phyloP scores from a whole-genome alignment of 768 basidiomycete species.

The Udeniomyces megalosporus region DNA sequence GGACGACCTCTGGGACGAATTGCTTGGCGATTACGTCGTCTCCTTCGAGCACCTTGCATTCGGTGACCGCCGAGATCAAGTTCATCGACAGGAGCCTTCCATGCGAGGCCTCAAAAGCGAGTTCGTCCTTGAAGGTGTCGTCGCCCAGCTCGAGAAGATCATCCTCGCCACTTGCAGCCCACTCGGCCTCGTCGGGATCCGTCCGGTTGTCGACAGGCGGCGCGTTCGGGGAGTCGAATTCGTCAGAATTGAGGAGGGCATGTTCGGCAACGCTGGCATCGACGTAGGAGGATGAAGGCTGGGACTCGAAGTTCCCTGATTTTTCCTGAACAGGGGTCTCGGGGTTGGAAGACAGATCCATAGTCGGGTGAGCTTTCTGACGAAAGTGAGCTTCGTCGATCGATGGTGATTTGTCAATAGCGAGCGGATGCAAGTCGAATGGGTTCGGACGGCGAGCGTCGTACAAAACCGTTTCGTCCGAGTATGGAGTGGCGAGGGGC shows the following conservation, averaged over 20 bases:
- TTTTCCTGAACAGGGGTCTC: too few species aligned
- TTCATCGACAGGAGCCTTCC: slow-evolving; percentile 86
- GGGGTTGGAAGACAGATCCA: too few species aligned
- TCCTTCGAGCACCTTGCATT: slow-evolving; percentile 24
- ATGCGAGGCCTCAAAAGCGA: slow-evolving; percentile 13
- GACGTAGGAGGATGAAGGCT: not conserved
- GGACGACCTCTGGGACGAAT: slow-evolving; percentile 21
- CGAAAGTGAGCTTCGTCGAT: too few species aligned
- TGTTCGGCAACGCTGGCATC: not conserved
- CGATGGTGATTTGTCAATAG: too few species aligned
- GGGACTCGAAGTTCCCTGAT: too few species aligned
- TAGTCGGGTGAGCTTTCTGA: too few species aligned
- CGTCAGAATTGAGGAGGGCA: not conserved
- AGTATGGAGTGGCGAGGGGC: too few species aligned
- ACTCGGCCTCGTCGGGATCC: slow-evolving; percentile 5
- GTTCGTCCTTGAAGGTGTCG: not conserved
- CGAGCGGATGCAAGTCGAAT: too few species aligned
- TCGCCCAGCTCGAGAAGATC: not conserved
- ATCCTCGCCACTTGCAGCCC: not conserved
- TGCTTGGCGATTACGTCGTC: slow-evolving; percentile 14
- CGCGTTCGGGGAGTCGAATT: slow-evolving; percentile 14
- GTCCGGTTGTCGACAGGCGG: slow-evolving; percentile 11
- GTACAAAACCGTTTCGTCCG: too few species aligned
- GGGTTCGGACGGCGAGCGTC: too few species aligned
- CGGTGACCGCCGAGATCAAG: slow-evolving; percentile 71